Base-by-base conservation (phyloP, 164 flowering plant species). In the Tinospora cordifolia region DNA sequence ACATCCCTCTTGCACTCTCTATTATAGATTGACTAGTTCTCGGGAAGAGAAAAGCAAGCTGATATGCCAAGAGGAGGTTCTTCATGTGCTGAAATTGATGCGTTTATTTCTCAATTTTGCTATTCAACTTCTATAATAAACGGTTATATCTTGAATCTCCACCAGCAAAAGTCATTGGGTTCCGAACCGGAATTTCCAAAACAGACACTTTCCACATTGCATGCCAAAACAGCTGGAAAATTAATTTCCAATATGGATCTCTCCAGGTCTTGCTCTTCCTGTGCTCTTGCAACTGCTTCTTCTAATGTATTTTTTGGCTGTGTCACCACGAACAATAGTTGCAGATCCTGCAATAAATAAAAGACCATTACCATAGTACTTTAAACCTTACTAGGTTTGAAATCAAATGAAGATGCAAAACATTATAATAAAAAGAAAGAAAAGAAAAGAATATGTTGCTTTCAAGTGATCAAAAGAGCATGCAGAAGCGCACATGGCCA, bases 101-200 rank as follows among this genome's bases (percentile, higher is more conserved):
- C 83, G 86, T 63, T 78, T 87, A 90, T 77, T 79, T 87, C 80
- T 91, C 97, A 89, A 84, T n/a, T 76, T 69, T 83, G 84, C 73
- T 84, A 58, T 65, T 94, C 98, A 26, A 83, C 44, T 60, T 85
- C 82, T 96, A 71, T 86, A 89, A n/a, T 72, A 81, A 46, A 66
- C 69, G 60, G 89, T 84, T 78, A 81, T 89, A 36, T 88, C 88
- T 62, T 78, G 81, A 40, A 92, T 81, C 69, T 84, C 90, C 90
- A 87, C 84, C 97, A 90, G 82, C 34, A 73, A 66, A 36, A 65
- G 46, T 51, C 47, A 17, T 36, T 54, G 44, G 63, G 19, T 41
- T n/a, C n/a, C n/a, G n/a, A n/a, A n/a, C n/a, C n/a, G n/a, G n/a
- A n/a, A n/a, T 41, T 41, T 12, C 46, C 59, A 51, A 6, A 51